Base-by-base conservation (phyloP, 2,329 filamentous ascomycete genomes). In the Periglandula ipomoeae region DNA sequence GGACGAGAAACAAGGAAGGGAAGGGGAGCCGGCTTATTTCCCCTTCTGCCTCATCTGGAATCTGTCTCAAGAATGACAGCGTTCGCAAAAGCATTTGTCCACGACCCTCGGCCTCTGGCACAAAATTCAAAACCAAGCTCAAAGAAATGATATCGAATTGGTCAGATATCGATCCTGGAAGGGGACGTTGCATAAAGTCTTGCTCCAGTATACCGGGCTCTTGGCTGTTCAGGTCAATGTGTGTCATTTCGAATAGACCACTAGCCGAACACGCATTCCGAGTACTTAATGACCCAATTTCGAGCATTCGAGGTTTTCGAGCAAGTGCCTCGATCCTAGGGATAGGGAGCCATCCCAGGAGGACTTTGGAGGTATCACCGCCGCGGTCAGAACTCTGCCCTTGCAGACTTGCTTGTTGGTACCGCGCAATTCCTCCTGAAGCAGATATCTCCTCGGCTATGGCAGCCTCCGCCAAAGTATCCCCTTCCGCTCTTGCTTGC, bases 41-140 rank as follows among this genome's bases (percentile, higher is more conserved):
- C 35, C 55, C 52, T 20, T 19, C 19, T 17, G 37, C 22, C 5
- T 19, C n/a, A 9, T 38, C 11, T 20, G 22, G 13, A 20, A 22
- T 10, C 38, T 54, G 34, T 40, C 68, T 77, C 40, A 95, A 70
- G 60, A 95, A 95, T 19, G 78, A 68, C 13, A 84, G 73, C 30
- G 85, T 89, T 37, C 87, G 79, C 46, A 78, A 73, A 47, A 98
- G 76, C 93, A 98, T 98, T 50, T 87, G 79, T 2, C 93, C 93
- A 57, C 90, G 78, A 4, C 75, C 78, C 27, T 69, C 68, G 3
- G 89, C 77, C 56, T 90, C 83, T 0, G 91, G 87, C 3, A 97
- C 90, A 61, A 89, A 98, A 65, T 98, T 98, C 53, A 98, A 74
- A 5, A 98, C 93, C 47, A 98, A 71, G 8, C 89, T 95, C 22